A percentile compares a stretch with the other conserved stretches of the same genome.
Conservation (phyloP, 2,329 filamentous ascomycete species). For the Fusarium nisikadoi region DNA sequence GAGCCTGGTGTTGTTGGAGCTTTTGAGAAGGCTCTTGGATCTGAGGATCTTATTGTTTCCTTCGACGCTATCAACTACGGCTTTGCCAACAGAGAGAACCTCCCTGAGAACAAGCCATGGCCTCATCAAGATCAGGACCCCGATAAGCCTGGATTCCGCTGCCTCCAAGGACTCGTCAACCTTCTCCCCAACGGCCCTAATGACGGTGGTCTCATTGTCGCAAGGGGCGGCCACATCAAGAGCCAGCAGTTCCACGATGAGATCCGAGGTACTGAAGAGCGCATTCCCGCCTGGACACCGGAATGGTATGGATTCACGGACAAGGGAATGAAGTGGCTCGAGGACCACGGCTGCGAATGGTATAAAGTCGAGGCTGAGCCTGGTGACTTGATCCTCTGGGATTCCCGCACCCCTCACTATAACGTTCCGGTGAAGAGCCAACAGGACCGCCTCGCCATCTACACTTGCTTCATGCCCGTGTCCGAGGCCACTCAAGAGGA, state of each 20-base stretch:
- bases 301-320: slow-evolving; percentile 50
- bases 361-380: slow-evolving; percentile 55
- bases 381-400: slow-evolving; percentile 56
- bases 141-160: slow-evolving; percentile 55
- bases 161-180: slow-evolving; percentile 63
- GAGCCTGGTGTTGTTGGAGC: slow-evolving; percentile 58
- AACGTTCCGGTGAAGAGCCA: slow-evolving; percentile 51
- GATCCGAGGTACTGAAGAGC: slow-evolving; percentile 47
- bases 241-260: slow-evolving; percentile 51
- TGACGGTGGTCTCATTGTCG: slow-evolving; percentile 51
- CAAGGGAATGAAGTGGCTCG: slow-evolving; percentile 51
- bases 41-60: slow-evolving; percentile 59
- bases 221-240: slow-evolving; percentile 26
- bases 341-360: slow-evolving; percentile 47
- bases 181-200: slow-evolving; percentile 48
- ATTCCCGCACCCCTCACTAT: slow-evolving; percentile 53
- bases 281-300: slow-evolving; percentile 52
- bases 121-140: slow-evolving; percentile 41
- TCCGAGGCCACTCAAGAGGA: slow-evolving; percentile 47
- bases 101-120: slow-evolving; percentile 36
- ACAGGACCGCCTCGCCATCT: slow-evolving; percentile 52
- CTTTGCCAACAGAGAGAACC: slow-evolving; percentile 54
- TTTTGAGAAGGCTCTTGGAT: slow-evolving; percentile 58
- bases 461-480: slow-evolving; percentile 44
- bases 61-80: slow-evolving; percentile 54